Evolutionary conservation across 225 moss, liverwort and hornwort species (phyloP).

Genomic region (Marchantia paleacea): DNA sequence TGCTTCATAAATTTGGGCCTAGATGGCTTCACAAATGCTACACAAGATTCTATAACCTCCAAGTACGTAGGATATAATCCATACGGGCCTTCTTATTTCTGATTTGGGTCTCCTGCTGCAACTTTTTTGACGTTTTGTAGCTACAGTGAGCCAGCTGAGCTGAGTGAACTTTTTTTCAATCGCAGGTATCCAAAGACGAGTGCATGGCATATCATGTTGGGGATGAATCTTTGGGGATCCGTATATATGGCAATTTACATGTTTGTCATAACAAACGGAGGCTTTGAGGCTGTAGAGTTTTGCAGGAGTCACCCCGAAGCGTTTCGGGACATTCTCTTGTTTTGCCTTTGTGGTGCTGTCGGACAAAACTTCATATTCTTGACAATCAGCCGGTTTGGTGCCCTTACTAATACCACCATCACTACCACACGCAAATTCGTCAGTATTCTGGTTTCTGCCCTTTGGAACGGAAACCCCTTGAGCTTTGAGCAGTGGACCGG

Average conservation of each 20-base stretch:
- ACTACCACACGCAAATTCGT: conserved; percentile 92
- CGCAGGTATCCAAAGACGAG: conserved; percentile 87
- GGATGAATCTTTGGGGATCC: conserved; percentile 98
- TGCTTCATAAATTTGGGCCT: conserved; percentile 81
- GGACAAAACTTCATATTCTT: conserved; percentile 99
- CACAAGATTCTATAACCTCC: conserved; percentile 81
- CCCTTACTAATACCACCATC: conserved; percentile 89
- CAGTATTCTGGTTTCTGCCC: conserved; percentile 82
- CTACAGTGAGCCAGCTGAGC: not conserved
- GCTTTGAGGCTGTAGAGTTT: conserved; percentile 75
- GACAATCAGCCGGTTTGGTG: conserved; percentile 85
- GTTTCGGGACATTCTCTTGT: conserved; percentile 81
- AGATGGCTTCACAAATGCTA: conserved; percentile 95
- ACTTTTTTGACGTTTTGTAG: not conserved
- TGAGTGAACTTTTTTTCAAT: not conserved
- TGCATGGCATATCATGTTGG: conserved; percentile 97
- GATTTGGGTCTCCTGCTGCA: not conserved
- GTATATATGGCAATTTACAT: conserved; percentile 78
- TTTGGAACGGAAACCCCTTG: conserved; percentile 81
- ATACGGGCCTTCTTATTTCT: not conserved
- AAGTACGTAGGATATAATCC: conserved; percentile 45
- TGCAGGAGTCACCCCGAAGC: conserved; percentile 70
- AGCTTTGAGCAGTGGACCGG: conserved; percentile 68
- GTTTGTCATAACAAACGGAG: conserved; percentile 75
- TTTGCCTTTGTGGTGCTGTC: conserved; percentile 85